Evolutionary conservation across 805 yeast species (phyloP), one percentile per base, ranked within the genome.

Genomic region (Zygoascus tannicola): DNA sequence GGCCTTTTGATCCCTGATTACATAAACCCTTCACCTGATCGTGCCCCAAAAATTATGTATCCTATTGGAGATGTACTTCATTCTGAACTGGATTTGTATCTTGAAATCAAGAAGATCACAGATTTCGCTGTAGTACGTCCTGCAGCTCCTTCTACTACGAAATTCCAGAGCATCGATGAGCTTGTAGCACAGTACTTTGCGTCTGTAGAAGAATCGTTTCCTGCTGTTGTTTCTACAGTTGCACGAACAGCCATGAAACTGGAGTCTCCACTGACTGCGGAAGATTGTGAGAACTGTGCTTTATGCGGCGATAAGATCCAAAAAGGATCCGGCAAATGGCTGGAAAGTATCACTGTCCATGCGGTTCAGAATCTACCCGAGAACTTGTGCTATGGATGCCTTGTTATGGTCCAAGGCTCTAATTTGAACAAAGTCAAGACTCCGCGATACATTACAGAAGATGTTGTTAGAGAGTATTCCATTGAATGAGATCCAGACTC

Each of bases 151-250:
- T 67, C 66, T 23, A 73, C 78, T 45, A 72, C 79, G 15, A 83
- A 78, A 57, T 78, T 80, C 52, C 83, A 81, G 71, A 83, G 95
- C 2, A 80, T 90, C 16, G 81, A 84, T 54, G 94, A 85, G 56
- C 70, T 90, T 40, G 79, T 87, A 1, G 68, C 76, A 22, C 74
- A 78, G 40, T 90, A 90, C 60, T 85, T 85, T 53, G 71, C 67
- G 23, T 69, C 71, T 28, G 76, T 88, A 20, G 95, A 85, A 55
- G 70, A 71, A 4, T 87, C 79, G 14, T 87, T 87, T 57, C 87
- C 95, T 0, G 85, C 90, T 45, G 84, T 90, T 2, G 87, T 88
- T 2, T 82, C 96, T 0, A 88, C 97, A 0, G 97, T 90, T 18
- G 87, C 87, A 12, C 80, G 85, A 51, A 87, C 95, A 0, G 95